Evolutionary conservation across 2,329 filamentous ascomycete genomes (phyloP), one percentile per base, ranked within the genome.

Genomic region (Fusarium stilboides): DNA sequence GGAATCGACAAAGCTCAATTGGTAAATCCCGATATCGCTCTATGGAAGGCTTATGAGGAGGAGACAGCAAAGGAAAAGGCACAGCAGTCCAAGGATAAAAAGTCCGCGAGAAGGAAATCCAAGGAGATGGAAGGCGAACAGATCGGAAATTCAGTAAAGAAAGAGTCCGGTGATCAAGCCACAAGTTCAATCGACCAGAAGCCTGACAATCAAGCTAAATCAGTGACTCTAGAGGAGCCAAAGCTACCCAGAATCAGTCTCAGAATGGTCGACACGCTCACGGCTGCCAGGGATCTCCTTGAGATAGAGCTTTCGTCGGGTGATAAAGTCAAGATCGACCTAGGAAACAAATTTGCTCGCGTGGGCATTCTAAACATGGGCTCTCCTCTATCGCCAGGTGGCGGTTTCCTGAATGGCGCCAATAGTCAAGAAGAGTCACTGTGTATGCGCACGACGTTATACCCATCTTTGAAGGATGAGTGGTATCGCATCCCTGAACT

Each of bases 361-460:
- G 81, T 88, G 2, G 86, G 83, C 6, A 80, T 91, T 24, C 80
- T 91, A 5, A 90, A 89, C 75, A 90, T 91, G 88, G 88, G 88
- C 0, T 91, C 88, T 0, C 87, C 88, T 0, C 81, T 89, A 1
- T 83, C 83, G 0, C 86, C 89, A 0, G 89, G 89, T 14, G 89
- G 88, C 9, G 89, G 89, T 1, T 85, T 91, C 31, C 76, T 90
- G 1, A 83, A 83, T 15, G 89, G 89, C 20, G 87, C 88, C 0
- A 85, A 85, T 10, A 85, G 84, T 6, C 87, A 90, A 65, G 89
- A 91, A 72, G 89, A 90, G 71, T 86, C 83, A 24, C 81, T 91
- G 4, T 91, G 89, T 71, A 82, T 86, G 68, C 85, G 87, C 17
- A 89, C 86, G 5, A 91, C 88, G 0, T 79, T 91, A 0, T 83